Percentiles rank a stretch among this genome's conserved stretches.
These are phyloP conservation scores for Beauveria brongniartii DNA, from an alignment of 2,329 filamentous ascomycete genomes.

Conservation along the genomic window DNA sequence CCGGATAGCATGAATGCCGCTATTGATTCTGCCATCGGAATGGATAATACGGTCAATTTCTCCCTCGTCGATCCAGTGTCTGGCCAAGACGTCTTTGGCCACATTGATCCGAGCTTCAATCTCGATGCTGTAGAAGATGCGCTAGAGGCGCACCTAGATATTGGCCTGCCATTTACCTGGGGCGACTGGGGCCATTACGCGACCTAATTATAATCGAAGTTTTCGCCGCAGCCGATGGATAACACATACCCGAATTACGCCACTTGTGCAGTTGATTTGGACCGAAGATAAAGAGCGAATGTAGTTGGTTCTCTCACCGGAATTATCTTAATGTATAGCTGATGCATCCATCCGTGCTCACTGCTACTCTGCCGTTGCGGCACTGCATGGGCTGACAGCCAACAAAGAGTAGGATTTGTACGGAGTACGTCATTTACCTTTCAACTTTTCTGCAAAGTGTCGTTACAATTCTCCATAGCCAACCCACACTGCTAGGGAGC, in stretches of 20 bases:
- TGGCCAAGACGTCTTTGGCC: constrained; percentile 45
- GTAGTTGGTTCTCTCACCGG: constrained; percentile 1
- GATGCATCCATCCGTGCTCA: background rate
- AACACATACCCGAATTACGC: background rate
- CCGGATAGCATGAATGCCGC: constrained; percentile 19
- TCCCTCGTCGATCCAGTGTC: constrained; percentile 34
- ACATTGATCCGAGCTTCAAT: constrained; percentile 48
- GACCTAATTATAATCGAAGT: constrained; percentile 14
- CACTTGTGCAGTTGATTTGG: background rate
- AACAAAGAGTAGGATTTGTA: too few relatives aligned
- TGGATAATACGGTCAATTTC: constrained; percentile 32
- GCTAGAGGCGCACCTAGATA: constrained; percentile 46
- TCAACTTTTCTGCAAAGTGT: too few relatives aligned
- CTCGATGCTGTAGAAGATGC: constrained; percentile 46
- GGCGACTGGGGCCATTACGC: constrained; percentile 34
- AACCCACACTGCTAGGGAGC: too few relatives aligned
- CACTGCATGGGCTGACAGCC: too few relatives aligned
- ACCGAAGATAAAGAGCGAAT: constrained; percentile 3
- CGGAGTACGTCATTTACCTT: too few relatives aligned
- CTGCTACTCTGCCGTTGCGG: too few relatives aligned
- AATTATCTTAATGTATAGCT: background rate
- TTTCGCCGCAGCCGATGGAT: background rate
- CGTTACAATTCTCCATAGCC: too few relatives aligned
- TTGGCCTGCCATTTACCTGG: constrained; percentile 46
- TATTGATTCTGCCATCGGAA: constrained; percentile 19